These are phyloP conservation scores for Nematocida sp. DNA, from an alignment of 371 early-diverging fungal genomes.

Conservation along the genomic window DNA sequence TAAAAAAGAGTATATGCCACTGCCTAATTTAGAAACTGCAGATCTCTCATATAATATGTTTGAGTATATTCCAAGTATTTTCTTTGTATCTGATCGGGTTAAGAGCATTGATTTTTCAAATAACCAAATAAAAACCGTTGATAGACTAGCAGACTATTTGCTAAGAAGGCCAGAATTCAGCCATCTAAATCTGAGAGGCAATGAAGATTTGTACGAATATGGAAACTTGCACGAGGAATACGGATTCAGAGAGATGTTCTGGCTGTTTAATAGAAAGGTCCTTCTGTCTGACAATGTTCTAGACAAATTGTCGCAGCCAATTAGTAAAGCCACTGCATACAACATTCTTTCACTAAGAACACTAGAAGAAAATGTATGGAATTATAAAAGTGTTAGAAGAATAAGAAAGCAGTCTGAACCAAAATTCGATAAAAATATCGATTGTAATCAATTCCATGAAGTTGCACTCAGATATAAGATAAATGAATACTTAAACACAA, in stretches of 20 bases:
- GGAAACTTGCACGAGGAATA: neutral
- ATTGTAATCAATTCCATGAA: neutral
- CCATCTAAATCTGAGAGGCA: neutral
- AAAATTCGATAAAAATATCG: neutral
- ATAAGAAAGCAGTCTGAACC: neutral
- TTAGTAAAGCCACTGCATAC: neutral
- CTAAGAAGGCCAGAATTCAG: neutral
- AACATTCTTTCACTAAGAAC: neutral
- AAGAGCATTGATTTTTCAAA: neutral
- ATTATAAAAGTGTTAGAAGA: neutral
- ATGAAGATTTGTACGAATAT: neutral
- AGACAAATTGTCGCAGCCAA: neutral
- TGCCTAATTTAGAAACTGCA: neutral
- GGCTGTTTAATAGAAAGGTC: conserved; percentile 10
- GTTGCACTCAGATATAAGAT: neutral
- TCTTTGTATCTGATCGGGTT: neutral
- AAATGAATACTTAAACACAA: neutral
- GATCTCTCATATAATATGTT: conserved; percentile 1
- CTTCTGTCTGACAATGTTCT: neutral
- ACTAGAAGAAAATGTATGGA: conserved; percentile 3
- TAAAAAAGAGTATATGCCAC: neutral
- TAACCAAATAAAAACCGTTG: neutral
- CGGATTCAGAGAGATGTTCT: conserved; percentile 14
- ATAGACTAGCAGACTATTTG: conserved; percentile 6
- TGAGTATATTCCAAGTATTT: conserved; percentile 5